Evolutionary conservation across 176 grass and related monocot genomes (phyloP).

Genomic region (Eremochloa ophiuroides): DNA sequence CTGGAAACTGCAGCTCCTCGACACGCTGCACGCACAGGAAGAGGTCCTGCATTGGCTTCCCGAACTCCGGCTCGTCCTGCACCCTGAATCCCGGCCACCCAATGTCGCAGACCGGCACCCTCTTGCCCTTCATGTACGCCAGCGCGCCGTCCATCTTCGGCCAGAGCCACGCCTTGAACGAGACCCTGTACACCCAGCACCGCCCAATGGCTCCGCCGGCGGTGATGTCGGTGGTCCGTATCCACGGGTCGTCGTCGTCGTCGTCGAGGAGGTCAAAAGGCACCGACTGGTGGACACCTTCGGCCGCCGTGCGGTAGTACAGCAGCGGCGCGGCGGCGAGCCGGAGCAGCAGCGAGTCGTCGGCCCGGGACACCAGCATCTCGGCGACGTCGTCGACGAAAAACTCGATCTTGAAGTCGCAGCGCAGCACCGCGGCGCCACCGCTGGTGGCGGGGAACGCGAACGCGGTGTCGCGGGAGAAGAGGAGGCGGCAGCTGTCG

Average conservation of each 20-base stretch:
- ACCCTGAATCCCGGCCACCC: slow-evolving; percentile 20
- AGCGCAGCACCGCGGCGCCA: slow-evolving; percentile 36
- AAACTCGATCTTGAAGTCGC: slow-evolving; percentile 77
- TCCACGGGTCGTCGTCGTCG: slow-evolving; percentile 75
- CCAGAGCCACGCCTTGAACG: slow-evolving; percentile 37
- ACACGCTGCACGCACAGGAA: slow-evolving; percentile 57
- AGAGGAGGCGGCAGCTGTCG: slow-evolving; percentile 47
- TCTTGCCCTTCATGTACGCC: slow-evolving; percentile 38
- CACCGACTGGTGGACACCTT: slow-evolving; percentile 56
- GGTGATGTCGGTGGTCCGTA: slow-evolving; percentile 74
- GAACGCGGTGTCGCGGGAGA: slow-evolving; percentile 57
- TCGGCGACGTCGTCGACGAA: slow-evolving; percentile 41
- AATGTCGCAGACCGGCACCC: slow-evolving; percentile 24
- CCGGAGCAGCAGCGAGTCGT: slow-evolving; percentile 49
- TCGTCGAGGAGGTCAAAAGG: slow-evolving; percentile 55
- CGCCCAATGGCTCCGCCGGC: slow-evolving; percentile 47
- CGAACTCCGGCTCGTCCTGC: slow-evolving; percentile 40
- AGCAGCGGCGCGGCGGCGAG: slow-evolving; percentile 31
- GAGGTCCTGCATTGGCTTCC: slow-evolving; percentile 17
- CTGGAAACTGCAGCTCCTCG: slow-evolving; percentile 47
- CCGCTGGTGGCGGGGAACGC: slow-evolving; percentile 25
- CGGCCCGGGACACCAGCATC: slow-evolving; percentile 13
- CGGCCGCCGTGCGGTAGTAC: slow-evolving; percentile 67
- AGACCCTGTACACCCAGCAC: slow-evolving; percentile 52
- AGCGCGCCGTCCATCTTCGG: slow-evolving; percentile 46